These are phyloP conservation scores for Alternaria alternata DNA, from an alignment of 2,329 filamentous ascomycete species.

Conservation along the genomic window DNA sequence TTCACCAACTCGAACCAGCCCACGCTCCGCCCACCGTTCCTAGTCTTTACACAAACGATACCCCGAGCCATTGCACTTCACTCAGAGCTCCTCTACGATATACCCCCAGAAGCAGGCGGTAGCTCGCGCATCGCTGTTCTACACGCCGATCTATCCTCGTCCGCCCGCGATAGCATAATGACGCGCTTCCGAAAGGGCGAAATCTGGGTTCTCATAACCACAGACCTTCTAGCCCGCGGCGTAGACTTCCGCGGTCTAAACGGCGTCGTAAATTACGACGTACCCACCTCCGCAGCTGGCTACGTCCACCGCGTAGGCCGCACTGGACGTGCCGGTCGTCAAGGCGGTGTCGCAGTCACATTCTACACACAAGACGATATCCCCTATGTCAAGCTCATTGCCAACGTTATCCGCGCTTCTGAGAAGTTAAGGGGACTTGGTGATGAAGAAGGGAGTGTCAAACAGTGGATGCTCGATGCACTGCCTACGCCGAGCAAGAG, in stretches of 20 bases:
- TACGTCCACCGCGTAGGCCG: constrained; percentile 95
- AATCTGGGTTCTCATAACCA: constrained; percentile 96
- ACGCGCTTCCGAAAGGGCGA: constrained; percentile 88
- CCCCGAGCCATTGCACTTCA: constrained; percentile 86
- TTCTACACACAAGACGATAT: constrained; percentile 97
- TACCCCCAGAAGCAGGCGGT: constrained; percentile 86
- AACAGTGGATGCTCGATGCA: constrained; percentile 81
- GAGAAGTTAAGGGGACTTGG: constrained; percentile 69
- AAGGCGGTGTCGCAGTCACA: constrained; percentile 89
- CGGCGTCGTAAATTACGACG: constrained; percentile 96
- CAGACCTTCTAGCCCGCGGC: constrained; percentile 88
- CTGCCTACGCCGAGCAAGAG: constrained; percentile 85
- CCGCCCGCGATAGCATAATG: constrained; percentile 81
- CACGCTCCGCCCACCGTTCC: constrained; percentile 81
- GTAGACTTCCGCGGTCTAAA: constrained; percentile 96
- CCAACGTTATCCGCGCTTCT: constrained; percentile 86
- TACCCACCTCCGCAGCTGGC: constrained; percentile 85
- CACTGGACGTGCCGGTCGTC: constrained; percentile 85
- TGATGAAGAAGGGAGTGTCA: constrained; percentile 58
- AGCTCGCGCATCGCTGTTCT: constrained; percentile 85
- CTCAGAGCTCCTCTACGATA: constrained; percentile 92
- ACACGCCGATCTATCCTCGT: constrained; percentile 84
- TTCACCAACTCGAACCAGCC: constrained; percentile 57
- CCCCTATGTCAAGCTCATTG: constrained; percentile 86
- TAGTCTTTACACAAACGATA: constrained; percentile 97